Conservation (phyloP, 106 monocot genomes). For the Apostasia shenzhenica region DNA sequence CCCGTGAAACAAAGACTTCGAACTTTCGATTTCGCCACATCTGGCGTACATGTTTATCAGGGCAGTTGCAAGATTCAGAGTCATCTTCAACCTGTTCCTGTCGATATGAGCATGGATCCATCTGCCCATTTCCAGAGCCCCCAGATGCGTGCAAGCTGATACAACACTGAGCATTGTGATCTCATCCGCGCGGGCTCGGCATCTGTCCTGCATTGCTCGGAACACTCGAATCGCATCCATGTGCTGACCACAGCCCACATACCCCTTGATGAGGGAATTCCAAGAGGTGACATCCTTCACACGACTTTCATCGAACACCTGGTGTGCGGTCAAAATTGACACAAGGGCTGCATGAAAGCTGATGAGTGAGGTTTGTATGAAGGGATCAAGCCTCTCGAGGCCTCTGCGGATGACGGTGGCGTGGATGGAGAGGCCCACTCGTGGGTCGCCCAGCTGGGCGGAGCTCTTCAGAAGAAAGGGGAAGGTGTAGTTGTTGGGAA, state of each 20-base stretch:
- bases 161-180: constrained; percentile 49
- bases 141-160: constrained; percentile 48
- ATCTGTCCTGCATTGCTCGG: constrained; percentile 8
- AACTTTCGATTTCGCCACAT: constrained; percentile 42
- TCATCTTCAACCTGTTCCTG: constrained; percentile 17
- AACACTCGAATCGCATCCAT: constrained; percentile 37
- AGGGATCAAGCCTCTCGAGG: constrained; percentile 35
- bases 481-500: constrained; percentile 67
- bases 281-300: constrained; percentile 39
- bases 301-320: constrained; percentile 44
- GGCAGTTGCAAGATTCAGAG: constrained; percentile 35
- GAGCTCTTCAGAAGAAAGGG: constrained; percentile 53
- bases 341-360: constrained; percentile 33
- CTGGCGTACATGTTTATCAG: constrained; percentile 59
- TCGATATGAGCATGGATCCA: constrained; percentile 49
- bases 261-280: constrained; percentile 68
- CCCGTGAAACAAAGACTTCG: constrained; percentile 27
- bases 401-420: constrained; percentile 42
- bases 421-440: constrained; percentile 35
- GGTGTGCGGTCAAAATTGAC: constrained; percentile 16
- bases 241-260: constrained; percentile 15
- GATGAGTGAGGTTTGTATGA: constrained; percentile 40
- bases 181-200: constrained; percentile 21
- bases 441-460: constrained; percentile 14
- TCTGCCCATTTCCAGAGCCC: constrained; percentile 54